These are phyloP conservation scores for Cladosporium austrohemisphaericum DNA, from an alignment of 2,329 filamentous ascomycete species.

Conservation along the genomic window DNA sequence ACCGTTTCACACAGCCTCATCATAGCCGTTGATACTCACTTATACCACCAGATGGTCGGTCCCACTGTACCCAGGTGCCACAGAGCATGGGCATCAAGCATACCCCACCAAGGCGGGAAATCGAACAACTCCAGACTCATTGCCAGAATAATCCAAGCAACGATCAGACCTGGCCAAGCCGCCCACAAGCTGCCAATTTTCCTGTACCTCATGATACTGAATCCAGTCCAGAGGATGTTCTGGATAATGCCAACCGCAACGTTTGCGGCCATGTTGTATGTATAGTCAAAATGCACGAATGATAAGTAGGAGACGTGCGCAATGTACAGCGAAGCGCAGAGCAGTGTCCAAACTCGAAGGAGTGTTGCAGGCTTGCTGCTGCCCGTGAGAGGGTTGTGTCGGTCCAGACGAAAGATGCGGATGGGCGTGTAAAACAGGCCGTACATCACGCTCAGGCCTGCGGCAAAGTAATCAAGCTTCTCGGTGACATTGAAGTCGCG, in stretches of 20 bases:
- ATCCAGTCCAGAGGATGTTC: conserved; percentile 81
- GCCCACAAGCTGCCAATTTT: conserved; percentile 73
- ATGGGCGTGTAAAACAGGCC: conserved; percentile 83
- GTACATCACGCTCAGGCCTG: conserved; percentile 85
- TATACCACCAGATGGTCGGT: conserved; percentile 89
- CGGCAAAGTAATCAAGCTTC: conserved; percentile 93
- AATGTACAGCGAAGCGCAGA: conserved; percentile 69
- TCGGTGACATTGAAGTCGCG: conserved; percentile 83
- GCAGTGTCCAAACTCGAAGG: conserved; percentile 68
- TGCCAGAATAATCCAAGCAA: conserved; percentile 84
- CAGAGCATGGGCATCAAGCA: conserved; percentile 87
- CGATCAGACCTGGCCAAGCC: conserved; percentile 83
- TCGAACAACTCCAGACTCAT: conserved; percentile 97
- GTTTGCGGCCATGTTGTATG: conserved; percentile 97
- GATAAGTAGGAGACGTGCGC: conserved; percentile 80
- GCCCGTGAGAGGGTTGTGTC: conserved; percentile 34
- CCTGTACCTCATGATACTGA: conserved; percentile 71
- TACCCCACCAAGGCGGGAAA: conserved; percentile 78
- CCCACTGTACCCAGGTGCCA: conserved; percentile 94
- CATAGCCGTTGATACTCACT: conserved; percentile 57
- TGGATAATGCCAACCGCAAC: conserved; percentile 75
- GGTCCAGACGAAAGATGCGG: conserved; percentile 77
- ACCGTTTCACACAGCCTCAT: neutral
- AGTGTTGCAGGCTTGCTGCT: conserved; percentile 38
- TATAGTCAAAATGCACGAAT: conserved; percentile 87